Conservation (phyloP, 257 asterid genomes). For the Capsicum baccatum region DNA sequence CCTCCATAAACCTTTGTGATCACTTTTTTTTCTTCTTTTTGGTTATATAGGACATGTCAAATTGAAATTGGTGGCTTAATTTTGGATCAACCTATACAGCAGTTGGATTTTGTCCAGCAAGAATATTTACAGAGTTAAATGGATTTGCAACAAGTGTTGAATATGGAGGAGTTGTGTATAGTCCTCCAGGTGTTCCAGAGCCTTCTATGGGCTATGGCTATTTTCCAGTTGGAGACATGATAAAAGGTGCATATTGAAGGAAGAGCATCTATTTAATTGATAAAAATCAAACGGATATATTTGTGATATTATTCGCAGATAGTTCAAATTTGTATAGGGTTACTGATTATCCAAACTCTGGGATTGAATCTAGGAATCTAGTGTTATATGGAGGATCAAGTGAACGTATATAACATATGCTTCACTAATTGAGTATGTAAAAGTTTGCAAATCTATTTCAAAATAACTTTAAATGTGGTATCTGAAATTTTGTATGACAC, state of each 20-base stretch:
- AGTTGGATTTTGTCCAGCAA: not conserved
- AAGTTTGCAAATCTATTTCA: too few relatives aligned
- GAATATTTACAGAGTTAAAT: too few relatives aligned
- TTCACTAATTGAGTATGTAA: too few relatives aligned
- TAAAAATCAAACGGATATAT: not conserved
- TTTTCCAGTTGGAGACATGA: not conserved
- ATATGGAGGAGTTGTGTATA: not conserved
- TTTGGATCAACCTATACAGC: not conserved
- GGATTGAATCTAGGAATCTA: not conserved
- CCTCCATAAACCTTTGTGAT: too few relatives aligned
- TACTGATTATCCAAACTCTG: not conserved
- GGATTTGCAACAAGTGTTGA: not conserved
- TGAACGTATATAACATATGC: not conserved
- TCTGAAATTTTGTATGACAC: too few relatives aligned
- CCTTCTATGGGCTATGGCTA: not conserved
- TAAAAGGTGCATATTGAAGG: not conserved
- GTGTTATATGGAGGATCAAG: conserved; percentile 1
- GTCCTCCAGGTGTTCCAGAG: not conserved
- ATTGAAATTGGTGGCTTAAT: not conserved
- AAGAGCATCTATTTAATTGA: not conserved
- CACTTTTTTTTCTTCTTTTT: not conserved
- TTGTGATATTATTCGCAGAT: not conserved
- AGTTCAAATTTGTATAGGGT: not conserved
- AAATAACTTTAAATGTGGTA: too few relatives aligned
- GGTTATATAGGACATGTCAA: not conserved